Conservation (phyloP, 75 land plant species). For the Selaginella tamariscina region DNA sequence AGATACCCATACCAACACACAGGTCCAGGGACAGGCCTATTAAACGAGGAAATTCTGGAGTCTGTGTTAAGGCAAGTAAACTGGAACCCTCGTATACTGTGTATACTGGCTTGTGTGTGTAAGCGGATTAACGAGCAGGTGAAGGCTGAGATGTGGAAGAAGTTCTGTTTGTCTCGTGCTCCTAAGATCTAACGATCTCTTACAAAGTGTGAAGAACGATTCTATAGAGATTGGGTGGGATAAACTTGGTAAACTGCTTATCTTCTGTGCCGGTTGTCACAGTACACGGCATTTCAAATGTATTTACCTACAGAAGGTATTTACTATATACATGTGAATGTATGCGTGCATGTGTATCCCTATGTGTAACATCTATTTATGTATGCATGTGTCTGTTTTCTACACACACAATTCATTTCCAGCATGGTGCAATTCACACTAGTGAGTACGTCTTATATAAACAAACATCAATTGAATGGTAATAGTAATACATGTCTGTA, state of each 20-base stretch:
- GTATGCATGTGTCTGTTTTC: no score
- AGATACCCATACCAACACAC: neutral
- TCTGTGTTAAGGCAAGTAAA: constrained; percentile 47
- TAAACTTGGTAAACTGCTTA: constrained; percentile 74
- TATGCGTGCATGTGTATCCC: no score
- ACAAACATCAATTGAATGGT: no score
- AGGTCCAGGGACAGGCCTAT: constrained; percentile 7
- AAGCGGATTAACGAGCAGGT: constrained; percentile 67
- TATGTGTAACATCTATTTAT: no score
- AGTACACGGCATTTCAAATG: constrained; percentile 45
- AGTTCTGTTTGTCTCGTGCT: constrained; percentile 71
- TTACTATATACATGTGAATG: no score
- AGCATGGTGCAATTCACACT: no score
- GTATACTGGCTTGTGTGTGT: constrained; percentile 49
- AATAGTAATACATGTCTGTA: no score
- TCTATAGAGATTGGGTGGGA: constrained; percentile 77
- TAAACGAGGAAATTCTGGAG: constrained; percentile 31
- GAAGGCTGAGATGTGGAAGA: constrained; percentile 74
- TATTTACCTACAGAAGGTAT: constrained; percentile 11
- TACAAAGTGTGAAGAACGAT: constrained; percentile 44
- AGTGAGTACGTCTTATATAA: no score
- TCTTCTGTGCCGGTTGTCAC: constrained; percentile 77
- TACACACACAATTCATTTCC: no score
- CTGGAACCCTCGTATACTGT: constrained; percentile 64
- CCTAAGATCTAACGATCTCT: constrained; percentile 82